These are phyloP conservation scores for Dacryopinax primogenitus DNA, from an alignment of 768 basidiomycete genomes.

Conservation along the genomic window DNA sequence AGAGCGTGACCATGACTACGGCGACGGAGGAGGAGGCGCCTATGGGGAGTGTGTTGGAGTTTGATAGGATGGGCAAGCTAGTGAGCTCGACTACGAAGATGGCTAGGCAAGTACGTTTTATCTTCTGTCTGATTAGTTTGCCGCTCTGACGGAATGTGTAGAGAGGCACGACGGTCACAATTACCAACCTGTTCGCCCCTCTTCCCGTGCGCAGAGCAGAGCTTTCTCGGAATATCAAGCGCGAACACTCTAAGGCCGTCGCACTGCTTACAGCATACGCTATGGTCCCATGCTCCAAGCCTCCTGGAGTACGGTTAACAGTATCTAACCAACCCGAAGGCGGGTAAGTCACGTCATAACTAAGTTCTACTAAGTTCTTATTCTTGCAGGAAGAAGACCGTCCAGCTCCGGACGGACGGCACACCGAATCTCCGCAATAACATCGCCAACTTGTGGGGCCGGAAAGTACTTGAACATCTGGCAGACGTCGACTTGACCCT, in stretches of 20 bases:
- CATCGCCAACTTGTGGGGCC: conserved; percentile 70
- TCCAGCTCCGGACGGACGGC: conserved; percentile 64
- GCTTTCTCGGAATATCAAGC: conserved; percentile 72
- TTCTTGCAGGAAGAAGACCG: conserved; percentile 29
- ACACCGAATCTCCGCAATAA: conserved; percentile 47
- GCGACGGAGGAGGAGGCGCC: conserved; percentile 59
- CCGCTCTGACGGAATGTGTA: conserved; percentile 24
- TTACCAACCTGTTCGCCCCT: conserved; percentile 61
- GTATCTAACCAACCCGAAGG: conserved; percentile 56
- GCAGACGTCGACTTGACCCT: conserved; percentile 61
- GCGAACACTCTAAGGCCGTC: conserved; percentile 81
- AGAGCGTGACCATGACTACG: conserved; percentile 57
- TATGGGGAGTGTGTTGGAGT: conserved; percentile 63
- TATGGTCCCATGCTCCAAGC: conserved; percentile 55
- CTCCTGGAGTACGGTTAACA: conserved; percentile 53
- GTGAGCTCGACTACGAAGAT: conserved; percentile 40
- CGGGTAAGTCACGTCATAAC: conserved; percentile 42
- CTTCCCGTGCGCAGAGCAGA: conserved; percentile 89
- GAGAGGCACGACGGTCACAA: conserved; percentile 73
- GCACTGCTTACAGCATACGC: conserved; percentile 77
- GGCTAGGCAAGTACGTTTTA: conserved; percentile 57
- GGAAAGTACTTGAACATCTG: conserved; percentile 61
- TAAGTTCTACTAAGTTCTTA: neutral
- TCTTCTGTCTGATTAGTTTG: neutral
- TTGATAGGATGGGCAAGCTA: conserved; percentile 54